phyloP scores from a whole-genome alignment of 2,329 filamentous ascomycete species.

The Fusarium succisae region DNA sequence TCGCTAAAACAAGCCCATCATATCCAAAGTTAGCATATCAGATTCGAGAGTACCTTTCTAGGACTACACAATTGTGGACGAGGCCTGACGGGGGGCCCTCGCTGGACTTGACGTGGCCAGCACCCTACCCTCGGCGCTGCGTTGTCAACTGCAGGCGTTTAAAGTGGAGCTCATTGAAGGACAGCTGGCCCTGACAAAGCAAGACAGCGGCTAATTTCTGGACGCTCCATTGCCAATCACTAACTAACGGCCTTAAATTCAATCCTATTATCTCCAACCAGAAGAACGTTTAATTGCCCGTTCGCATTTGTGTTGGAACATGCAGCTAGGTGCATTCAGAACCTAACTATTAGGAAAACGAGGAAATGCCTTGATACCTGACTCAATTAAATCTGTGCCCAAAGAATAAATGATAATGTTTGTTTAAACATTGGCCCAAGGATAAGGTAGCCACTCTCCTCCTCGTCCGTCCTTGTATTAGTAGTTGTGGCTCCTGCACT shows the following conservation, averaged over 20 bases:
- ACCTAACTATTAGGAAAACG: fast-evolving
- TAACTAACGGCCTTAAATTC: fast-evolving
- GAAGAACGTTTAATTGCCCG: not conserved
- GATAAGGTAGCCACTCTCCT: no score
- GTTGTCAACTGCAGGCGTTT: not conserved
- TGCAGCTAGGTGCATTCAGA: not conserved
- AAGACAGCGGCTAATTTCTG: fast-evolving
- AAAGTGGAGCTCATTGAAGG: not conserved
- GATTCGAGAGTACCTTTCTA: fast-evolving
- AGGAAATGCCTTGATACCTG: not conserved
- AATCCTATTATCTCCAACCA: not conserved
- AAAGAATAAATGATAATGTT: not conserved
- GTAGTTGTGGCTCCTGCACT: not conserved
- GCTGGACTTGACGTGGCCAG: not conserved
- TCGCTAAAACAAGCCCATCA: not conserved
- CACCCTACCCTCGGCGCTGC: not conserved
- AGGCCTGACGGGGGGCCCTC: not conserved
- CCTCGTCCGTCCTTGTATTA: not conserved
- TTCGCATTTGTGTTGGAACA: not conserved
- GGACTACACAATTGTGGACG: not conserved
- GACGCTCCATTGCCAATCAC: not conserved
- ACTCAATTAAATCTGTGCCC: not conserved
- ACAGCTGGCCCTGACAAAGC: not conserved
- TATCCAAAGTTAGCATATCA: fast-evolving
- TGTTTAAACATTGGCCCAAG: not conserved